Evolutionary conservation across 1,284 basidiomycete genomes (phyloP).

Genomic region (Malassezia cuniculi): DNA sequence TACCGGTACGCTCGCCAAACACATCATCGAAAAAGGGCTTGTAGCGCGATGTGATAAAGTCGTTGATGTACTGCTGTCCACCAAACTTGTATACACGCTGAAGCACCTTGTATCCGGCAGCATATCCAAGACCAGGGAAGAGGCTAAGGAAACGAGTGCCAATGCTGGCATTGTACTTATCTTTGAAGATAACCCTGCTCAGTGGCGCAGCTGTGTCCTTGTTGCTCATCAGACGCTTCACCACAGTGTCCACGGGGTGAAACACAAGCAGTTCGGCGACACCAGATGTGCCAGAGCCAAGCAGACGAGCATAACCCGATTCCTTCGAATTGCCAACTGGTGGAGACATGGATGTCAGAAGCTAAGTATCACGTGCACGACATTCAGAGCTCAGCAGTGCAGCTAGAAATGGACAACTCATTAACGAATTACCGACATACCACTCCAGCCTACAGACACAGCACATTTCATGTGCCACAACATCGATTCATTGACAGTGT

Average conservation of each 20-base stretch:
- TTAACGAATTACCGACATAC: too few species aligned
- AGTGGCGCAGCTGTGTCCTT: constrained; percentile 47
- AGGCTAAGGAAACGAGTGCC: constrained; percentile 69
- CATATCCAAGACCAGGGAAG: constrained; percentile 95
- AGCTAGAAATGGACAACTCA: too few species aligned
- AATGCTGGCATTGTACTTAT: constrained; percentile 57
- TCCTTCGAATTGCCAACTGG: constrained; percentile 49
- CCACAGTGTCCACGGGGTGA: constrained; percentile 64
- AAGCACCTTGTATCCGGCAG: constrained; percentile 65
- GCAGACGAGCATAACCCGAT: constrained; percentile 74
- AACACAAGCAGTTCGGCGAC: constrained; percentile 71
- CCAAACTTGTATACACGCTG: constrained; percentile 63
- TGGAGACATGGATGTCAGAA: too few species aligned
- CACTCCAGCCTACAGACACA: too few species aligned
- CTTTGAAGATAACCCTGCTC: constrained; percentile 69
- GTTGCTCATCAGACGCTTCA: constrained; percentile 96
- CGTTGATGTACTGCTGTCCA: constrained; percentile 94
- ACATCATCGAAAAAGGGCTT: constrained; percentile 63
- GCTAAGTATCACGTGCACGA: too few species aligned
- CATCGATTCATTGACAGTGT: too few species aligned
- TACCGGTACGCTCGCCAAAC: constrained; percentile 91
- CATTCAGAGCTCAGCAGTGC: too few species aligned
- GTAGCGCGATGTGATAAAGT: constrained; percentile 67
- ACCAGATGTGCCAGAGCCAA: constrained; percentile 69
- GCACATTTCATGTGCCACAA: too few species aligned